phyloP scores from a whole-genome alignment of 176 grass and related monocot genomes.

The Oryza glaberrima region DNA sequence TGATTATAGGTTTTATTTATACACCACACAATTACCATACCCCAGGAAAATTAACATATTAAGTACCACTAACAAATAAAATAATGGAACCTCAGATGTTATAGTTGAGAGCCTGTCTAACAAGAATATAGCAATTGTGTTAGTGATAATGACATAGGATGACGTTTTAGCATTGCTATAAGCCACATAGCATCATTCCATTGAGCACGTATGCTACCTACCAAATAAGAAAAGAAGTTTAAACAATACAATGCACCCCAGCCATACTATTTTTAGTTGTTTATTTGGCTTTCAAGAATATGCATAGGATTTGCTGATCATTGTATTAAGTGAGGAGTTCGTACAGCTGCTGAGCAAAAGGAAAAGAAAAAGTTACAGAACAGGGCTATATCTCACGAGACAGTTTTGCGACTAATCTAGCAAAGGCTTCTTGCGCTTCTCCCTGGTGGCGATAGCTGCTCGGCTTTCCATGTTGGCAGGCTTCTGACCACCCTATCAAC shows the following conservation, averaged over 20 bases:
- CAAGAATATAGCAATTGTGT: not conserved
- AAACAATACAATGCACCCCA: not conserved
- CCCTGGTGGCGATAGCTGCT: too few relatives aligned
- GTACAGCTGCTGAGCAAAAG: too few relatives aligned
- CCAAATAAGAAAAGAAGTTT: conserved; percentile 1
- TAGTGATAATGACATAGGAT: not conserved
- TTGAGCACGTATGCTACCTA: not conserved
- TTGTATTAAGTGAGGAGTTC: too few relatives aligned
- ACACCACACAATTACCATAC: not conserved
- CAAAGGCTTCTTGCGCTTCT: too few relatives aligned
- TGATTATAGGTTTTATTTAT: conserved; percentile 7
- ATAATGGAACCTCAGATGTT: not conserved
- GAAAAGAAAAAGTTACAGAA: too few relatives aligned
- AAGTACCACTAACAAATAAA: not conserved
- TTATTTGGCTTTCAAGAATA: too few relatives aligned
- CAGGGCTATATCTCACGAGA: too few relatives aligned
- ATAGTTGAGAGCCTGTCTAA: conserved; percentile 3
- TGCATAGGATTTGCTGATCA: too few relatives aligned
- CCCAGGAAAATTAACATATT: not conserved
- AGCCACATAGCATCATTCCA: not conserved
- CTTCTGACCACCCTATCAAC: too few relatives aligned
- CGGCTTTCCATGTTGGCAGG: too few relatives aligned
- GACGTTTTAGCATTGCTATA: not conserved
- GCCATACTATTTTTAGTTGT: not conserved
- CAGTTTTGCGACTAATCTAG: too few relatives aligned